Evolutionary conservation across 768 basidiomycete genomes (phyloP).

Genomic region (Saitozyma sp.): DNA sequence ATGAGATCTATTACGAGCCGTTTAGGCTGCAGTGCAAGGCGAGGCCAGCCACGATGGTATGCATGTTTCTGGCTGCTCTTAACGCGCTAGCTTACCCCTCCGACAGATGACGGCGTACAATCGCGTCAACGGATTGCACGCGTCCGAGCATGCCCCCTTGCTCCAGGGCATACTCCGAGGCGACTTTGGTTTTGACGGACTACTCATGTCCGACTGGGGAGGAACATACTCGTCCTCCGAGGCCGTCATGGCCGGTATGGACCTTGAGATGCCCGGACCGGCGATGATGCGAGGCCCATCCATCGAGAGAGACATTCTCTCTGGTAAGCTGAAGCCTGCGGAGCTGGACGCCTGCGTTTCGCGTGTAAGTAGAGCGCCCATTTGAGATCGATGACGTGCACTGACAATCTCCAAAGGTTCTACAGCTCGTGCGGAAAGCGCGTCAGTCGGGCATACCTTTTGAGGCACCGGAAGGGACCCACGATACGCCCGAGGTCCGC

Average conservation of each 20-base stretch:
- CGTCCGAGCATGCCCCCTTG: constrained; percentile 65
- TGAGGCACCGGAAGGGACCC: constrained; percentile 56
- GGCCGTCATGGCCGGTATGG: constrained; percentile 69
- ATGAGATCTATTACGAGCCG: constrained; percentile 67
- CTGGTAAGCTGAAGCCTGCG: constrained; percentile 65
- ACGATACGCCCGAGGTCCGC: constrained; percentile 52
- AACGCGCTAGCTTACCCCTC: neutral
- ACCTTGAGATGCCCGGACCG: constrained; percentile 62
- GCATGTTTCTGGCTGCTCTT: constrained; percentile 14
- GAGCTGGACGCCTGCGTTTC: constrained; percentile 68
- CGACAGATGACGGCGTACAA: constrained; percentile 55
- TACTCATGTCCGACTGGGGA: constrained; percentile 83
- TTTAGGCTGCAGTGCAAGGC: constrained; percentile 60
- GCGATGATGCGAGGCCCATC: constrained; percentile 24
- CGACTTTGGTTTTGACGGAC: constrained; percentile 73
- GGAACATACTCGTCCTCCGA: constrained; percentile 67
- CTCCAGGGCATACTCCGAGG: constrained; percentile 65
- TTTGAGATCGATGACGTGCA: no score
- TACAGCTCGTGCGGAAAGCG: constrained; percentile 59
- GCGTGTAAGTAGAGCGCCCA: constrained; percentile 57
- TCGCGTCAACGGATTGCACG: constrained; percentile 68
- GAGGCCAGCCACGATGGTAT: constrained; percentile 69
- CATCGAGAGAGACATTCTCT: constrained; percentile 54
- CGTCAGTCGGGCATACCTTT: constrained; percentile 62
- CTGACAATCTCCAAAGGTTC: no score